These are phyloP conservation scores for Chlorophyllum brunneum DNA, from an alignment of 768 basidiomycete genomes.

Conservation along the genomic window DNA sequence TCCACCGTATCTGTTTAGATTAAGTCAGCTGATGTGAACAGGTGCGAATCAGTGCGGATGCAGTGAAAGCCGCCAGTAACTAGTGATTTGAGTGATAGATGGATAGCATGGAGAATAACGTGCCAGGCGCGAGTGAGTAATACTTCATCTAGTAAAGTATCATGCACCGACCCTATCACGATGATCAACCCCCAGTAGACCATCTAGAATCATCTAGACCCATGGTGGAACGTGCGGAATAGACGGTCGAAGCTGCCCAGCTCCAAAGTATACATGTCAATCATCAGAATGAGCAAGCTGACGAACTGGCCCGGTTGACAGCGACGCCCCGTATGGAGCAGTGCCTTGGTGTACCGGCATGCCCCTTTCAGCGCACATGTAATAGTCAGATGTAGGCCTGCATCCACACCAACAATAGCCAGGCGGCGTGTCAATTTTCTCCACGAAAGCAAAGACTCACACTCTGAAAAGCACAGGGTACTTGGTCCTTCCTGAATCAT, in stretches of 20 bases:
- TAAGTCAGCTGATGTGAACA: too few species aligned
- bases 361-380: not conserved
- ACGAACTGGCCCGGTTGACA: not conserved
- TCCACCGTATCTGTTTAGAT: constrained; percentile 77
- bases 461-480: constrained; percentile 93
- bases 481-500: constrained; percentile 91
- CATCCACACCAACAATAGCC: constrained; percentile 1
- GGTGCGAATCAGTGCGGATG: too few species aligned
- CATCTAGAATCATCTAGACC: constrained; percentile 7
- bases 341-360: not conserved
- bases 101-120: not conserved
- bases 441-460: constrained; percentile 33
- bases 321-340: not conserved
- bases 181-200: not conserved
- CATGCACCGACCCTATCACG: too few species aligned
- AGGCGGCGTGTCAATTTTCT: not conserved
- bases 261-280: not conserved
- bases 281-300: not conserved
- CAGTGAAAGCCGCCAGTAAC: too few species aligned
- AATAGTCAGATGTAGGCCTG: not conserved
- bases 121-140: too few species aligned
- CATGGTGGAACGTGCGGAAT: not conserved
- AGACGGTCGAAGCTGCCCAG: not conserved
- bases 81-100: not conserved
- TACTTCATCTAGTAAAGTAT: too few species aligned